Evolutionary conservation across 495 filamentous ascomycete species (phyloP).

Genomic region (Aspergillus cavernicola): DNA sequence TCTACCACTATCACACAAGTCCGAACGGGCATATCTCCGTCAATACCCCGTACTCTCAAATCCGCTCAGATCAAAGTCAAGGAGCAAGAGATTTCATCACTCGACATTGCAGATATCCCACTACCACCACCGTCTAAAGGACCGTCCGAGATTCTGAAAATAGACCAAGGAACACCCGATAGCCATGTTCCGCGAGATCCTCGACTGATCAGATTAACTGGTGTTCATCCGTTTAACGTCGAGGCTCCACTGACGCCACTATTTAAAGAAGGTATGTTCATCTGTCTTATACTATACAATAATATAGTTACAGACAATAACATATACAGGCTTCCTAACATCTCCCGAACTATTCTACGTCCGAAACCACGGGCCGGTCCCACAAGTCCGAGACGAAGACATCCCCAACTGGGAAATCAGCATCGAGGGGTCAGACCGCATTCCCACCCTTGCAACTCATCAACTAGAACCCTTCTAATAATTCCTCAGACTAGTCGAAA

Average conservation of each 20-base stretch:
- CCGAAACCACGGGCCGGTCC: conserved; percentile 90
- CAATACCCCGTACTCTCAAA: conserved; percentile 22
- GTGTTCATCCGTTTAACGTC: conserved; percentile 91
- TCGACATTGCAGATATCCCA: conserved; percentile 48
- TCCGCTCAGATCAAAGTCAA: conserved; percentile 26
- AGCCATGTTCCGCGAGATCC: conserved; percentile 82
- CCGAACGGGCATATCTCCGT: conserved; percentile 18
- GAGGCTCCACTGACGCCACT: conserved; percentile 80
- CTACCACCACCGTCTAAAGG: conserved; percentile 66
- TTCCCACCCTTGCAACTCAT: too few relatives aligned
- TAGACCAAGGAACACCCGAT: conserved; percentile 83
- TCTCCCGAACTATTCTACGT: conserved; percentile 93
- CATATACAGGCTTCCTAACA: conserved; percentile 67
- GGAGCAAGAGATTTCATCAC: conserved; percentile 25
- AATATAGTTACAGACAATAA: neutral
- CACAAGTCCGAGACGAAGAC: conserved; percentile 66
- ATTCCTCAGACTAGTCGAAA: conserved; percentile 59
- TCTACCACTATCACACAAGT: conserved; percentile 24
- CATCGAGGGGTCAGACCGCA: conserved; percentile 82
- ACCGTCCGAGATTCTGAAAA: conserved; percentile 61
- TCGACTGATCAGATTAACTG: conserved; percentile 82
- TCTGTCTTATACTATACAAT: neutral
- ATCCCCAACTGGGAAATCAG: conserved; percentile 80
- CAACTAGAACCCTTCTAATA: too few relatives aligned
- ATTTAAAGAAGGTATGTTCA: conserved; percentile 69